These are phyloP conservation scores for Rhinocladiella similis DNA, from an alignment of 2,329 filamentous ascomycete genomes.

Conservation along the genomic window DNA sequence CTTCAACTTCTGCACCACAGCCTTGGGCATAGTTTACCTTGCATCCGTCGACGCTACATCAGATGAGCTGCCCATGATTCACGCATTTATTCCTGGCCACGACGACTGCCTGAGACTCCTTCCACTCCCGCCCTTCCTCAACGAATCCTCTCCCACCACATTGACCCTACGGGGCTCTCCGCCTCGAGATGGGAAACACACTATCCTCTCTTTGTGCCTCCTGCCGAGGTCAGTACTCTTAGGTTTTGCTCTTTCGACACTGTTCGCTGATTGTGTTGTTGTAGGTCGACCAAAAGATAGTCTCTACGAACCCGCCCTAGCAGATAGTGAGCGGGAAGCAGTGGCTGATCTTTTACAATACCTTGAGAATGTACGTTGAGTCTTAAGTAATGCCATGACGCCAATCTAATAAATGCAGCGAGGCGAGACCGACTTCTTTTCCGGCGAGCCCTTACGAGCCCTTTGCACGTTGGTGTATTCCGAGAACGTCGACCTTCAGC, in stretches of 20 bases:
- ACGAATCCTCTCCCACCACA: constrained; percentile 6
- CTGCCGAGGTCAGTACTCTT: constrained; percentile 26
- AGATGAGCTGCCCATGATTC: constrained; percentile 16
- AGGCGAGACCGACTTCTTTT: constrained; percentile 97
- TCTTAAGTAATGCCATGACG: background rate
- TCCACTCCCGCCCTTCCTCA: constrained; percentile 2
- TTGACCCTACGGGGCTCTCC: constrained; percentile 24
- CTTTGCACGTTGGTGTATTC: constrained; percentile 96
- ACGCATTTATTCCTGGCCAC: constrained; percentile 1
- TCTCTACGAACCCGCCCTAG: constrained; percentile 82
- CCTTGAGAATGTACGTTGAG: constrained; percentile 81
- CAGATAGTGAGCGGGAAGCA: constrained; percentile 94
- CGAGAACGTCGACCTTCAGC: constrained; percentile 95
- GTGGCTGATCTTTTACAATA: constrained; percentile 94
- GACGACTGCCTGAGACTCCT: constrained; percentile 4
- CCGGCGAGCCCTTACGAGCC: constrained; percentile 88
- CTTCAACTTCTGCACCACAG: constrained; percentile 2
- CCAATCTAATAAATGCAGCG: constrained; percentile 57
- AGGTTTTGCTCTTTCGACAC: no score
- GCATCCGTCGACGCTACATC: constrained; percentile 19
- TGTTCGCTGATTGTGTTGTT: constrained; percentile 12
- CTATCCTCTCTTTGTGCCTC: constrained; percentile 31
- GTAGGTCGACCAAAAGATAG: constrained; percentile 75
- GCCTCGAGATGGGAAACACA: constrained; percentile 30
- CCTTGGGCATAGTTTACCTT: constrained; percentile 10